Evolutionary conservation across 805 yeast species (phyloP).

Genomic region (Metschnikowia gelsemii): DNA sequence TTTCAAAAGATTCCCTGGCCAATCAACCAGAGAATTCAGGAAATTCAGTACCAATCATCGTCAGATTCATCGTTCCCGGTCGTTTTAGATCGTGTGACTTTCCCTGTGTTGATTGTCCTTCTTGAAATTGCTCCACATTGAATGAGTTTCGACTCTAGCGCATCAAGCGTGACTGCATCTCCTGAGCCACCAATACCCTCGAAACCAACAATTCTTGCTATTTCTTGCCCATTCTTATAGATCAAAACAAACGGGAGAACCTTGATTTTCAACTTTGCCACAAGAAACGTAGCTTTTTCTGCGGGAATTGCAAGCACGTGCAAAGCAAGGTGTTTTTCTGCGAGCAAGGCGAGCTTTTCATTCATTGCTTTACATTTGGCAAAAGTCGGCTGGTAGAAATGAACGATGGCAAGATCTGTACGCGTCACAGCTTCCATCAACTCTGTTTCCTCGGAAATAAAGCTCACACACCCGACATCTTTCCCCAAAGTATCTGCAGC

Average conservation of each 20-base stretch:
- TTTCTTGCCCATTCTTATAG: conserved; percentile 60
- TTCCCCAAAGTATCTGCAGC: conserved; percentile 29
- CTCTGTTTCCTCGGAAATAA: conserved; percentile 51
- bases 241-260: conserved; percentile 70
- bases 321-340: conserved; percentile 57
- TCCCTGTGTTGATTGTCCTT: conserved; percentile 30
- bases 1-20: background rate
- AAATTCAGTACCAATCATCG: conserved; percentile 16
- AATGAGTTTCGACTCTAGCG: conserved; percentile 44
- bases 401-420: conserved; percentile 43
- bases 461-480: conserved; percentile 33
- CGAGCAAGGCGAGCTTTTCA: conserved; percentile 40
- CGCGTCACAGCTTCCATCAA: conserved; percentile 52
- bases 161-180: conserved; percentile 46
- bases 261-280: conserved; percentile 57
- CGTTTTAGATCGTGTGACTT: conserved; percentile 17
- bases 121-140: conserved; percentile 30
- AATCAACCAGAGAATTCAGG: background rate
- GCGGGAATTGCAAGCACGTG: conserved; percentile 58
- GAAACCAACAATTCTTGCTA: conserved; percentile 65
- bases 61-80: conserved; percentile 35
- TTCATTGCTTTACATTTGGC: conserved; percentile 61
- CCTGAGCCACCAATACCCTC: conserved; percentile 51
- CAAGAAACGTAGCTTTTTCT: conserved; percentile 68
- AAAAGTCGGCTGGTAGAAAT: conserved; percentile 63